These are phyloP conservation scores for Hypoxylon sp. DNA, from an alignment of 2,329 filamentous ascomycete genomes.

Conservation along the genomic window DNA sequence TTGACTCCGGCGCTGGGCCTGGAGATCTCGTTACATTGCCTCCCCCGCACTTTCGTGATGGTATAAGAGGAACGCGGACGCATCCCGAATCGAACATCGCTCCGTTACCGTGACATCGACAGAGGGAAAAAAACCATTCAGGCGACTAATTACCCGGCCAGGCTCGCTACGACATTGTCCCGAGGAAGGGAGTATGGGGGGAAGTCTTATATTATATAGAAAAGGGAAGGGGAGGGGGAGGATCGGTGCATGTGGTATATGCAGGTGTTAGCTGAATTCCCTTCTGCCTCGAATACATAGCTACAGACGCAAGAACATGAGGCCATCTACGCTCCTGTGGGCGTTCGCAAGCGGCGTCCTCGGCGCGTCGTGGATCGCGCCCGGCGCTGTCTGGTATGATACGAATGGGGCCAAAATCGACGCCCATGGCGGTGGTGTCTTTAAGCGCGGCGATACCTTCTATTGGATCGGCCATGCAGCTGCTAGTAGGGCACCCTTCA, in stretches of 20 bases:
- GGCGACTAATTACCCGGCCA: conserved; percentile 34
- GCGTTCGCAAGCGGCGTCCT: conserved; percentile 34
- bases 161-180: conserved; percentile 34
- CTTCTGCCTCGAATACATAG: conserved; percentile 11
- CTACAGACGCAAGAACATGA: conserved; percentile 30
- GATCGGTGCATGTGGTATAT: conserved; percentile 23
- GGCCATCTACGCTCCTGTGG: conserved; percentile 33
- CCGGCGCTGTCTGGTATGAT: conserved; percentile 55
- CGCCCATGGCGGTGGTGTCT: conserved; percentile 55
- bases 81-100: conserved; percentile 16
- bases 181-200: conserved; percentile 24
- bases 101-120: conserved; percentile 33
- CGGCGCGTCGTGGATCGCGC: conserved; percentile 55
- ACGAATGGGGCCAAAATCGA: conserved; percentile 55
- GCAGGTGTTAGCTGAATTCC: conserved; percentile 13
- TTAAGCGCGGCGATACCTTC: conserved; percentile 53
- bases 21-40: conserved; percentile 30
- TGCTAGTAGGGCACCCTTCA: conserved; percentile 46
- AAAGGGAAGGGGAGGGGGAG: conserved; percentile 21
- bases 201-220: conserved; percentile 29
- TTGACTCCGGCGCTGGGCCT: conserved; percentile 2
- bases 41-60: conserved; percentile 25
- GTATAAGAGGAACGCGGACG: conserved; percentile 33
- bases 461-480: conserved; percentile 56
- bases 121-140: conserved; percentile 27